phyloP scores from a whole-genome alignment of 2,329 filamentous ascomycete genomes.

The Aurifilum marmelostoma region DNA sequence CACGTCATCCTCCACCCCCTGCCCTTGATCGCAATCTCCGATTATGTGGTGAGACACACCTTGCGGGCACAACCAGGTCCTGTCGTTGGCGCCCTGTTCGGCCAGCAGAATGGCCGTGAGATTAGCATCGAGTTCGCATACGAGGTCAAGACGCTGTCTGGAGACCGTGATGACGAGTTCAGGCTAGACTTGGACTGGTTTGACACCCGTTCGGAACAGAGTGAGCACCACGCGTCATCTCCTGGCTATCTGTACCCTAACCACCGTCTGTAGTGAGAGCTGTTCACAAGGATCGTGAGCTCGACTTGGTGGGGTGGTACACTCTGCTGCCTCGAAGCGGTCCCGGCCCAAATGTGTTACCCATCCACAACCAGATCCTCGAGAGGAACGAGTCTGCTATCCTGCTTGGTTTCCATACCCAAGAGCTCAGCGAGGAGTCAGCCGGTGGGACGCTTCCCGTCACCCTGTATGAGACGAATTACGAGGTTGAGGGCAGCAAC shows the following conservation, averaged over 20 bases:
- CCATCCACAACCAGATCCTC: slow-evolving; percentile 79
- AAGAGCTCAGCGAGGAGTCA: slow-evolving; percentile 53
- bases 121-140: slow-evolving; percentile 94
- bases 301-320: slow-evolving; percentile 93
- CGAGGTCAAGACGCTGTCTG: slow-evolving; percentile 66
- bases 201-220: slow-evolving; percentile 77
- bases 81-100: slow-evolving; percentile 84
- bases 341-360: slow-evolving; percentile 69
- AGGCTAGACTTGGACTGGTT: slow-evolving; percentile 75
- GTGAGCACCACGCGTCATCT: slow-evolving; percentile 54
- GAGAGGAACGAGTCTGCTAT: slow-evolving; percentile 84
- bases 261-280: slow-evolving; percentile 66
- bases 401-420: slow-evolving; percentile 83
- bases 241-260: slow-evolving; percentile 11
- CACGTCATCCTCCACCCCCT: slow-evolving; percentile 78
- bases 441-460: slow-evolving; percentile 83
- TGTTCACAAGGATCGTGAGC: slow-evolving; percentile 80
- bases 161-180: slow-evolving; percentile 56
- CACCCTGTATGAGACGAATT: slow-evolving; percentile 85
- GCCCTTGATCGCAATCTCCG: slow-evolving; percentile 93
- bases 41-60: slow-evolving; percentile 91
- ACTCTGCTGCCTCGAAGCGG: slow-evolving; percentile 74
- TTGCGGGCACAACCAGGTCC: slow-evolving; percentile 75
- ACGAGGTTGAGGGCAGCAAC: slow-evolving; percentile 67
- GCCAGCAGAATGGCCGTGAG: slow-evolving; percentile 86